These are phyloP conservation scores for Carex littledalei DNA, from an alignment of 176 grass and related monocot species.

Conservation along the genomic window DNA sequence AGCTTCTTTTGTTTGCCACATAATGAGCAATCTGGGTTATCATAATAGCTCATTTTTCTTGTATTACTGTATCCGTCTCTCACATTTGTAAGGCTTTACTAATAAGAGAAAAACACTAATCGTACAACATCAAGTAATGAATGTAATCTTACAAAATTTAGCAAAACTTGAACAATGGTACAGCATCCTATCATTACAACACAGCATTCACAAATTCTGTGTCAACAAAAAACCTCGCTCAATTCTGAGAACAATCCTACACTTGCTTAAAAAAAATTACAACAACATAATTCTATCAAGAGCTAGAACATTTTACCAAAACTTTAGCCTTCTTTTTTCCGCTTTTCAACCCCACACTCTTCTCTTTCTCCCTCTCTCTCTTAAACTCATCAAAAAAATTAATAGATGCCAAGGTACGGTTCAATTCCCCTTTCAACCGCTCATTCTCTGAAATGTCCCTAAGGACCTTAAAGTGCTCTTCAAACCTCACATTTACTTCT, in stretches of 20 bases:
- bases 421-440: conserved; percentile 64
- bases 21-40: too few species aligned
- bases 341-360: not conserved
- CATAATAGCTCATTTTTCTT: not conserved
- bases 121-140: not conserved
- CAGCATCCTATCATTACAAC: not conserved
- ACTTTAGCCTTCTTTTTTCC: not conserved
- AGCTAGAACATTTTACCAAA: not conserved
- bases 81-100: not conserved
- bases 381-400: conserved; percentile 70
- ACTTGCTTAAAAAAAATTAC: not conserved
- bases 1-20: not conserved
- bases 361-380: conserved; percentile 43
- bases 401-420: conserved; percentile 51
- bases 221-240: not conserved
- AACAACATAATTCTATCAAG: not conserved
- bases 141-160: not conserved
- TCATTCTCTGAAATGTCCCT: conserved; percentile 68
- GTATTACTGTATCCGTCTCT: not conserved
- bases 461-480: conserved; percentile 61
- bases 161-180: not conserved
- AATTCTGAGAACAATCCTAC: not conserved
- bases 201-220: not conserved
- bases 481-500: conserved; percentile 46
- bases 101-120: not conserved